These are phyloP conservation scores for Tubosaeta sp. DNA, from an alignment of 768 basidiomycete species.

Conservation along the genomic window DNA sequence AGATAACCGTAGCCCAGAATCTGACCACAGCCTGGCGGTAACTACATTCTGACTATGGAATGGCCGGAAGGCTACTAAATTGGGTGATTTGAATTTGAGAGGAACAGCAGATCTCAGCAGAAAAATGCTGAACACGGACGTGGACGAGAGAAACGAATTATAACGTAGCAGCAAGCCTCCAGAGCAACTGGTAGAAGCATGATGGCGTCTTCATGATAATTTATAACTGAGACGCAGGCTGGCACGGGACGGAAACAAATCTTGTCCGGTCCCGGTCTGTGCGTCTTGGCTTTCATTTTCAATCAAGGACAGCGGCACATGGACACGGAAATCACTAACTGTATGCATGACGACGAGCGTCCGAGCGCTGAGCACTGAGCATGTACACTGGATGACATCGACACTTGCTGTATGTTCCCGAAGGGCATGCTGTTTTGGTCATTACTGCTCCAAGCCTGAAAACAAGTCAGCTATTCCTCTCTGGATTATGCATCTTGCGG, in stretches of 20 bases:
- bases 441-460: not conserved
- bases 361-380: too few species aligned
- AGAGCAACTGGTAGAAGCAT: too few species aligned
- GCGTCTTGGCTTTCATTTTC: too few species aligned
- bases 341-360: too few species aligned
- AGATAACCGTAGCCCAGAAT: not conserved
- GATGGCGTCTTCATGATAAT: too few species aligned
- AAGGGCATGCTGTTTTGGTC: not conserved
- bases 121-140: not conserved
- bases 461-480: not conserved
- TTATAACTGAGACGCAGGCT: too few species aligned
- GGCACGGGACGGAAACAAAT: too few species aligned
- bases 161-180: too few species aligned
- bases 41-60: not conserved
- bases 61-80: not conserved
- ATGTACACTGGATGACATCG: not conserved
- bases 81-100: not conserved
- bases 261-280: too few species aligned
- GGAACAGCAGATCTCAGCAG: not conserved
- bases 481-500: not conserved
- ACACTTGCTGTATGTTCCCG: not conserved
- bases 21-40: conserved; percentile 11
- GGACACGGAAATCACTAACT: too few species aligned
- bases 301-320: too few species aligned
- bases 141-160: not conserved